These are phyloP conservation scores for Cystobasidium tubakii DNA, from an alignment of 768 basidiomycete species.

Conservation along the genomic window DNA sequence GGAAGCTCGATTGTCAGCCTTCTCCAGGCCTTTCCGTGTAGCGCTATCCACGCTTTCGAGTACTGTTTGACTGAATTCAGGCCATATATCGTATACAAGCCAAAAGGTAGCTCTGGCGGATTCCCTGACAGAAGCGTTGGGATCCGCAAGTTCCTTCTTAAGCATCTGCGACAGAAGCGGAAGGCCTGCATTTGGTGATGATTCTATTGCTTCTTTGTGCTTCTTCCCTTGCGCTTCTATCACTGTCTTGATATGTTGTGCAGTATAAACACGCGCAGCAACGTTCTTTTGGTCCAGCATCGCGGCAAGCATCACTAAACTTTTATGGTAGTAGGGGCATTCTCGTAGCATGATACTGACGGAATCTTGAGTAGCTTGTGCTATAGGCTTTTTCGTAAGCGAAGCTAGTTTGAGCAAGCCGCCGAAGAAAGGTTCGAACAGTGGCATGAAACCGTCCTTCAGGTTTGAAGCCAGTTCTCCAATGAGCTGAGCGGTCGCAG, in stretches of 20 bases:
- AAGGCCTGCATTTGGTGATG: constrained; percentile 55
- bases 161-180: constrained; percentile 70
- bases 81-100: constrained; percentile 71
- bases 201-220: constrained; percentile 63
- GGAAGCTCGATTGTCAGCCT: constrained; percentile 46
- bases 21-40: constrained; percentile 77
- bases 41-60: constrained; percentile 63
- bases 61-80: constrained; percentile 61
- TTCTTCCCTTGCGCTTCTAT: constrained; percentile 66
- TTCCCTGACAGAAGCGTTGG: constrained; percentile 73
- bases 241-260: constrained; percentile 68
- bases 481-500: constrained; percentile 71
- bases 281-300: constrained; percentile 73
- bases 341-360: constrained; percentile 64
- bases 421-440: constrained; percentile 69
- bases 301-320: constrained; percentile 65
- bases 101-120: constrained; percentile 68
- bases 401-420: constrained; percentile 77
- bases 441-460: constrained; percentile 65
- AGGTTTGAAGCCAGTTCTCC: constrained; percentile 65
- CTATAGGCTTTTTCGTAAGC: constrained; percentile 86
- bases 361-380: constrained; percentile 72
- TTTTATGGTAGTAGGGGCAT: constrained; percentile 62
- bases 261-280: constrained; percentile 59
- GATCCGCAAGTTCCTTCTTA: constrained; percentile 67